Evolutionary conservation across 169 alveolate genomes (phyloP), one percentile per base, ranked within the genome.

Genomic region (Theileria orientalis): DNA sequence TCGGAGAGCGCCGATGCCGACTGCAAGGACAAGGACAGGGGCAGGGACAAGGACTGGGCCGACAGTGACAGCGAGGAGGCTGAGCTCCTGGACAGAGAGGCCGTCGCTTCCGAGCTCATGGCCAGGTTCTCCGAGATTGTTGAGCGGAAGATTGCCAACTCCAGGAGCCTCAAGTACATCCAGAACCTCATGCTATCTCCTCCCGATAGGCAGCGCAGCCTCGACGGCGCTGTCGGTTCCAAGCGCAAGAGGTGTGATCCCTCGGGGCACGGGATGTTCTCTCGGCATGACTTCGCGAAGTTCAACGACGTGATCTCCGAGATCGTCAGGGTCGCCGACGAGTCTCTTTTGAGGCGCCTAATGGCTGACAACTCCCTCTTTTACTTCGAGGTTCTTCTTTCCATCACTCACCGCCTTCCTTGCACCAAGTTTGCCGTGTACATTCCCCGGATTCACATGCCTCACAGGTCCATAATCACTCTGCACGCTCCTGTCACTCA

Each of bases 361-460:
- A n/a, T 3, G 23, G 54, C 23, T n/a, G 33, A 59, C 51, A 66
- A 74, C 29, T 44, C 35, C 21, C 69, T 72, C 37, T 33, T 70
- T 6, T 60, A 79, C 74, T n/a, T 35, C 29, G 83, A 79, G 69
- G 63, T 79, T 13, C n/a, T 79, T 30, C 70, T 79, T 7, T 25
- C 83, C 19, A 66, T 56, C 0, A 64, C 69, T 14, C 40, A 69
- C 71, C 63, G 60, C 16, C 27, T 79, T 25, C 44, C 64, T 8
- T 56, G 27, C 23, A 1, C 57, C 62, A 79, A 68, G 67, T 79
- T 63, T 49, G 87, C 87, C 3, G 83, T 79, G 1, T 79, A 71
- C 57, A 66, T 79, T 33, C 87, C 87, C 32, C 37, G 71, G n/a
- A 40, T 79, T 29, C 69, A 69, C 72, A 57, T 79, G 54, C 87